Base-by-base conservation (phyloP, 2,329 filamentous ascomycete species). In the Epichloe gansuensis region DNA sequence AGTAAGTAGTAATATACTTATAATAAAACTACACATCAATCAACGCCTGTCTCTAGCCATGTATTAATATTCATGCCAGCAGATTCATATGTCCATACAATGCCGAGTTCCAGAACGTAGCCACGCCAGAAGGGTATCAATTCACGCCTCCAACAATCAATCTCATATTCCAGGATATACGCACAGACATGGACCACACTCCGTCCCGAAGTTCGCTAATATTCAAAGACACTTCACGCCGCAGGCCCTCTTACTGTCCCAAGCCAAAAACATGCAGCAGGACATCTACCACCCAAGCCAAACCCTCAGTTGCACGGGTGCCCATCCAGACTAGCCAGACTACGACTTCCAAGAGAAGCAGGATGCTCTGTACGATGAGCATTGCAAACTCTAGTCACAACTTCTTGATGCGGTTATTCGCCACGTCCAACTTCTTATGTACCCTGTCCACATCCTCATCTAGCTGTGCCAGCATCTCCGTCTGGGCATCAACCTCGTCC, bases 401-500 rank as follows among this genome's bases (percentile, higher is more conserved):
- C 71, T 84, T 85, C 63, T 74, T 77, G 53, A 83, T 77, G 53
- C 85, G 76, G 60, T 82, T 81, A 71, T 85, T 88, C n/a, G 82
- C 86, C 54, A 90, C 79, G 55, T 76, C 74, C 52, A 90, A 68
- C 75, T 91, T 91, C 55, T 75, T 75, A 43, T 76, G 74, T 15
- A 89, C 72, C 5, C 83, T 72, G 55, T 83, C 80, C 3, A 77
- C 76, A 66, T 89, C 84, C 51, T 81, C 72, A 56, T 84, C 82
- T 55, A 89, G 63, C 57, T 80, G 66, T 12, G 80, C 76, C 34
- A 93, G 71, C 77, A 89, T 79, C 64, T 80, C 76, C 51, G 81
- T 85, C 70, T 91, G 86, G 57, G 79, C 68, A 50, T 81, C 77
- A 52, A 90, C 74, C 70, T 91, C 87, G 48, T 82, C 77, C 56